Evolutionary conservation across 2,329 filamentous ascomycete species (phyloP).

Genomic region (Fusarium acutatum): DNA sequence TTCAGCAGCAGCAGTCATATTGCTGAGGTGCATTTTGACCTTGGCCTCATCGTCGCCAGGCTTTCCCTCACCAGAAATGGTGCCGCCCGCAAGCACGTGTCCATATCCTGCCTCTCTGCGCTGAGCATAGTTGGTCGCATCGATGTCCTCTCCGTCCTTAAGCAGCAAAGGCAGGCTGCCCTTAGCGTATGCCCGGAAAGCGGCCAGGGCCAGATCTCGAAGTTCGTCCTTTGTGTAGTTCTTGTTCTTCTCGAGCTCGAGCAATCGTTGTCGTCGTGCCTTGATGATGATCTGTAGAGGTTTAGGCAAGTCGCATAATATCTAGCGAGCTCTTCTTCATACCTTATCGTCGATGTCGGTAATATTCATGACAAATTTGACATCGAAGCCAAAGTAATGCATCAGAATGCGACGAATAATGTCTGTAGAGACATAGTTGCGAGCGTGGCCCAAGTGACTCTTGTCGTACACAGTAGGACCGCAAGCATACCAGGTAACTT

Average conservation of each 20-base stretch:
- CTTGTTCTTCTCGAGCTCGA: conserved; percentile 82
- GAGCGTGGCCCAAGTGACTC: conserved; percentile 81
- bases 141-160: conserved; percentile 53
- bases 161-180: conserved; percentile 63
- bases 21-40: conserved; percentile 86
- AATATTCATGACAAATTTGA: conserved; percentile 93
- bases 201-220: conserved; percentile 57
- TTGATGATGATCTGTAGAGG: conserved; percentile 63
- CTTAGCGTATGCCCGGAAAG: conserved; percentile 65
- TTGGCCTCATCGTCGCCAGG: conserved; percentile 85
- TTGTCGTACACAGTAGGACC: conserved; percentile 88
- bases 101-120: conserved; percentile 63
- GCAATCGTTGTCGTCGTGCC: conserved; percentile 79
- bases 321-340: conserved; percentile 1
- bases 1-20: conserved; percentile 60
- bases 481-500: conserved; percentile 88
- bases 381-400: conserved; percentile 83
- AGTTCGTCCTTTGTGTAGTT: conserved; percentile 57
- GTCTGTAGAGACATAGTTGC: conserved; percentile 92
- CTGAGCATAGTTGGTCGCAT: conserved; percentile 59
- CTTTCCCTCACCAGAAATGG: conserved; percentile 64
- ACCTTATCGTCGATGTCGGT: conserved; percentile 85
- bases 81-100: conserved; percentile 62
- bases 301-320: conserved; percentile 26
- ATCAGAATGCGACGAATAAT: conserved; percentile 84